Conservation (phyloP, 2,329 filamentous ascomycete genomes). For the Penicillium capsulatum region DNA sequence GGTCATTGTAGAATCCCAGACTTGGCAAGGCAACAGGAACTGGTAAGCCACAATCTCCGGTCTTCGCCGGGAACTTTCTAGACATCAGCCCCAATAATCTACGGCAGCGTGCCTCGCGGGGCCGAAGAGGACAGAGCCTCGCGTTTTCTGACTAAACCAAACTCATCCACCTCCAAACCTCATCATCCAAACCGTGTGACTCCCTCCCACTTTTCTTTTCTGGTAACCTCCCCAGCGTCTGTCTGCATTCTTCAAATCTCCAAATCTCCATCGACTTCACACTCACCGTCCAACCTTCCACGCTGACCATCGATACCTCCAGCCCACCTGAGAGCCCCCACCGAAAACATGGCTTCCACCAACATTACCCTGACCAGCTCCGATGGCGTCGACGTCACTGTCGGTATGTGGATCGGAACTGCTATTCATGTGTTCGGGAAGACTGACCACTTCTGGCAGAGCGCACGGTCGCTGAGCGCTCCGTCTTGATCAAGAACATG, state of each 20-base stretch:
- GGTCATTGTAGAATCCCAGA: too few species aligned
- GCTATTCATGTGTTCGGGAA: not conserved
- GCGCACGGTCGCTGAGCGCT: conserved; percentile 81
- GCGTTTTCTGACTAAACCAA: too few species aligned
- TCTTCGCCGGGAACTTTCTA: too few species aligned
- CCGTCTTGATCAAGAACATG: conserved; percentile 96
- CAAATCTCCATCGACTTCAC: not conserved
- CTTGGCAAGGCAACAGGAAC: too few species aligned
- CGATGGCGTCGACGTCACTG: conserved; percentile 47
- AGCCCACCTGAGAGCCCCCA: not conserved
- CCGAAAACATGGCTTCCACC: conserved; percentile 12
- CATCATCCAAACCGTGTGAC: too few species aligned
- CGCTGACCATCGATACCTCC: too few species aligned
- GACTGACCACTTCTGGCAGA: conserved; percentile 49
- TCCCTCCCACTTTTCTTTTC: too few species aligned
- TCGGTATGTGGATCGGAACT: conserved; percentile 43
- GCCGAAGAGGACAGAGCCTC: not conserved
- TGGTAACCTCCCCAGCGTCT: not conserved
- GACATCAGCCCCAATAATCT: too few species aligned
- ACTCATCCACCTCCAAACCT: not conserved
- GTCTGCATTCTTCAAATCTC: too few species aligned
- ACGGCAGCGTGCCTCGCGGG: too few species aligned
- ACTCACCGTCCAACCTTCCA: not conserved
- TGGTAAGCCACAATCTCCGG: too few species aligned
- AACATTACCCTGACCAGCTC: conserved; percentile 49